Evolutionary conservation across 345 rosid species (phyloP).

Genomic region (Camelina neglecta): DNA sequence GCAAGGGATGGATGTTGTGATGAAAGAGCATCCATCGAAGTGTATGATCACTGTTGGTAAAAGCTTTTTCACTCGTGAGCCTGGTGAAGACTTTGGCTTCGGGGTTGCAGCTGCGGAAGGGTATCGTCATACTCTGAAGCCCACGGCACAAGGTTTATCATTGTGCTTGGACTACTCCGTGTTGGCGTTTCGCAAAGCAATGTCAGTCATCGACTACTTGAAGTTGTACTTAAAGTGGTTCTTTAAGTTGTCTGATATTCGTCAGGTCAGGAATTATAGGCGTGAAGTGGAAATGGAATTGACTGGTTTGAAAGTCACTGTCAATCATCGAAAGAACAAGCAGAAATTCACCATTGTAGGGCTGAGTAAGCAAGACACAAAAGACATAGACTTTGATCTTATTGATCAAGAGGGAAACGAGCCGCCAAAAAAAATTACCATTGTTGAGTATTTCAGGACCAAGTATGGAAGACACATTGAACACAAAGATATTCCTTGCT

Average conservation of each 20-base stretch:
- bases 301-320: constrained; percentile 62
- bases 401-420: constrained; percentile 54
- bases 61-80: constrained; percentile 53
- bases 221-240: constrained; percentile 54
- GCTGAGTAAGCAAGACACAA: constrained; percentile 54
- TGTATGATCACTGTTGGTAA: constrained; percentile 70
- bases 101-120: constrained; percentile 77
- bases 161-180: constrained; percentile 81
- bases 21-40: constrained; percentile 83
- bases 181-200: constrained; percentile 65
- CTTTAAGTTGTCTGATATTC: constrained; percentile 36
- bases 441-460: constrained; percentile 66
- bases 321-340: constrained; percentile 67
- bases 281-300: constrained; percentile 52
- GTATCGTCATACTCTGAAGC: constrained; percentile 74
- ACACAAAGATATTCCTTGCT: constrained; percentile 63
- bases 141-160: constrained; percentile 70
- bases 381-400: constrained; percentile 45
- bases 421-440: constrained; percentile 34
- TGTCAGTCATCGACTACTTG: constrained; percentile 68
- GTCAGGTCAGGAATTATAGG: constrained; percentile 38
- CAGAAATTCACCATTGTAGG: constrained; percentile 62
- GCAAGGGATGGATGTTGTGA: constrained; percentile 89
- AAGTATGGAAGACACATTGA: constrained; percentile 58
- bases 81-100: constrained; percentile 54